Evolutionary conservation across 768 basidiomycete genomes (phyloP), one percentile per base, ranked within the genome.

Genomic region (Pisolithus microcarpus): DNA sequence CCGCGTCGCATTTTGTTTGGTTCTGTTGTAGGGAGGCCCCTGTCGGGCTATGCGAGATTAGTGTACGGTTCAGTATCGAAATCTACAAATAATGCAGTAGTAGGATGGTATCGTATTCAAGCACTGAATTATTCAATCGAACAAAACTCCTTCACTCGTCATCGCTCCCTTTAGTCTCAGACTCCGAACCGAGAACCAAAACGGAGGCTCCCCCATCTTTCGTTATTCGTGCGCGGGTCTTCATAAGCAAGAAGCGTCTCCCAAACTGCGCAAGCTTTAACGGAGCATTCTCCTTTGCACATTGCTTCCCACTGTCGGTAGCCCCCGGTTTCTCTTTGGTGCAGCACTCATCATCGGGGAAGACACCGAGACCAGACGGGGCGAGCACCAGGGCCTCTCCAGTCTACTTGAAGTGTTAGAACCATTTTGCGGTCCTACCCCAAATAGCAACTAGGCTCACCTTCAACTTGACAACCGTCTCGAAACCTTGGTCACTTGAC

Each of bases 361-460:
- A 74, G 4, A 74, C 59, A 1, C 73, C 75, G 45, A 84, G 67
- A 2, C 78, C 84, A 5, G 83, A 79, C 0, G 85, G 82, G 5
- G 83, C 82, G 28, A 86, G 72, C 4, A 87, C 71, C 9, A 87
- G 75, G 0, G 85, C 82, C 60, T 87, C 75, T 0, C 85, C 85
- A 0, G 85, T 87, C 85, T 87, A 52, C 42, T 48, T 36, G 30
- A 39, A 26, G 24, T 23, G 23, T 16, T 50, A 36, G 24, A 51
- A 36, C 30, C 23, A 5, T 15, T 11, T 34, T 5, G 0, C 11
- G 13, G 13, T 34, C 39, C 18, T 15, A 43, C 11, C 24, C 53
- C 6, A 49, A 16, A 48, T 23, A n/a, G 34, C 15, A n/a, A 31
- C 23, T 2, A 38, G 3, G 10, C 66, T 57, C 52, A 85, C 85